phyloP scores from a whole-genome alignment of 2,329 filamentous ascomycete species.

The Alternaria novae-zelandiae region DNA sequence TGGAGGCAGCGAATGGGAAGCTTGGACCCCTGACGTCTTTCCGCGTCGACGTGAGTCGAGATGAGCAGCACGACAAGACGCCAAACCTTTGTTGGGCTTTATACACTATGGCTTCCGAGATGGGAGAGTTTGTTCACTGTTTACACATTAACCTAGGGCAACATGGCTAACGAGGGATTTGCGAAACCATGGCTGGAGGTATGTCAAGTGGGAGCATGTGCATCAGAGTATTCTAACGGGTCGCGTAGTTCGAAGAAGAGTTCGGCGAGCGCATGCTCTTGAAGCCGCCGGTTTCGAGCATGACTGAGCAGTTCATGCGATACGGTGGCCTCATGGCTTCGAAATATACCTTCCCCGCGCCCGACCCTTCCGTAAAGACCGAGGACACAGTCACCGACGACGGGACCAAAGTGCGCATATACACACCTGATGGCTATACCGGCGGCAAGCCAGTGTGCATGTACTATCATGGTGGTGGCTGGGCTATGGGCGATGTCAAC shows the following conservation, averaged over 20 bases:
- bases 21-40: conserved; percentile 13
- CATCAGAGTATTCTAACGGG: not conserved
- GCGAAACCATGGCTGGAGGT: conserved; percentile 40
- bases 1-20: not conserved
- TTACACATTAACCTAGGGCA: not conserved
- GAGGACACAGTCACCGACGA: conserved; percentile 36
- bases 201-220: conserved; percentile 16
- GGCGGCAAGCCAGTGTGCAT: conserved; percentile 42
- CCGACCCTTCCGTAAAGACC: conserved; percentile 40
- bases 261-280: conserved; percentile 37
- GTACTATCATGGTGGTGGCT: conserved; percentile 48
- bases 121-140: not conserved
- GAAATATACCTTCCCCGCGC: conserved; percentile 38
- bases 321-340: conserved; percentile 26
- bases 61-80: not conserved
- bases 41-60: not conserved
- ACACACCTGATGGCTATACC: conserved; percentile 40
- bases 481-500: conserved; percentile 47
- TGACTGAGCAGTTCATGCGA: conserved; percentile 19
- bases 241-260: conserved; percentile 40
- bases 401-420: conserved; percentile 43
- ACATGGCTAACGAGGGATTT: conserved; percentile 26
- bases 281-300: conserved; percentile 27
- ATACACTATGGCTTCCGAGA: not conserved
- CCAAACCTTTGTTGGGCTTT: not conserved